These are phyloP conservation scores for Pichia sp. DNA, from an alignment of 1,139 yeast species.

Conservation along the genomic window DNA sequence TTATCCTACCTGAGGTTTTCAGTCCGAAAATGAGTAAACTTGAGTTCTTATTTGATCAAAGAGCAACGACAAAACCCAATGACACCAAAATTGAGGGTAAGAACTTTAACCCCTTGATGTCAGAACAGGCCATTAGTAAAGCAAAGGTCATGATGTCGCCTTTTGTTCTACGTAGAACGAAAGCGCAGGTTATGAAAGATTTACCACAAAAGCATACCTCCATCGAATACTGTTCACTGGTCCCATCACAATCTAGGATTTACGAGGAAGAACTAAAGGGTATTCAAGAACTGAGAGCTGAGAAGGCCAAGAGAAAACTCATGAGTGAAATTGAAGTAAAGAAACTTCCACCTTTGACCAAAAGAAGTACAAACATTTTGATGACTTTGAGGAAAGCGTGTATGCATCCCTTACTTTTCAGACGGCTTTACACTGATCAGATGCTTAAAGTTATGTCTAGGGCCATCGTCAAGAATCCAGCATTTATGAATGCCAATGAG, in stretches of 20 bases:
- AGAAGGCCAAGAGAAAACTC: slow-evolving; percentile 38
- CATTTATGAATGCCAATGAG: slow-evolving; percentile 67
- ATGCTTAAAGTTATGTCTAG: slow-evolving; percentile 60
- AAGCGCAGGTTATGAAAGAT: slow-evolving; percentile 84
- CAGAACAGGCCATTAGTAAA: slow-evolving; percentile 84
- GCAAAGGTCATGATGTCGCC: slow-evolving; percentile 99
- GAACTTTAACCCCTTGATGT: slow-evolving; percentile 69
- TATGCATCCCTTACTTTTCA: slow-evolving; percentile 64
- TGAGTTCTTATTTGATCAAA: slow-evolving; percentile 75
- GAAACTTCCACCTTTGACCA: slow-evolving; percentile 20
- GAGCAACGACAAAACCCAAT: slow-evolving; percentile 54
- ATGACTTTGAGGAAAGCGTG: slow-evolving; percentile 73
- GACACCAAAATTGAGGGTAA: slow-evolving; percentile 24
- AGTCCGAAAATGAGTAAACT: slow-evolving; percentile 77
- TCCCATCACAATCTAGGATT: slow-evolving; percentile 47
- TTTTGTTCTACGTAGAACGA: slow-evolving; percentile 84
- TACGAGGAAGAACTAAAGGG: slow-evolving; percentile 52
- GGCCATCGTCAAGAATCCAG: slow-evolving; percentile 73
- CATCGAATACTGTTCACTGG: slow-evolving; percentile 52
- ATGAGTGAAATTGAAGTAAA: slow-evolving; percentile 34
- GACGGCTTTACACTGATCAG: slow-evolving; percentile 51
- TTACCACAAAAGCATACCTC: slow-evolving; percentile 69
- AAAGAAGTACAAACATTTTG: slow-evolving; percentile 44
- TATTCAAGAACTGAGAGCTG: slow-evolving; percentile 43
- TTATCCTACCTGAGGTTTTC: slow-evolving; percentile 81